These are phyloP conservation scores for Filobasidium wieringae DNA, from an alignment of 768 basidiomycete species.

Conservation along the genomic window DNA sequence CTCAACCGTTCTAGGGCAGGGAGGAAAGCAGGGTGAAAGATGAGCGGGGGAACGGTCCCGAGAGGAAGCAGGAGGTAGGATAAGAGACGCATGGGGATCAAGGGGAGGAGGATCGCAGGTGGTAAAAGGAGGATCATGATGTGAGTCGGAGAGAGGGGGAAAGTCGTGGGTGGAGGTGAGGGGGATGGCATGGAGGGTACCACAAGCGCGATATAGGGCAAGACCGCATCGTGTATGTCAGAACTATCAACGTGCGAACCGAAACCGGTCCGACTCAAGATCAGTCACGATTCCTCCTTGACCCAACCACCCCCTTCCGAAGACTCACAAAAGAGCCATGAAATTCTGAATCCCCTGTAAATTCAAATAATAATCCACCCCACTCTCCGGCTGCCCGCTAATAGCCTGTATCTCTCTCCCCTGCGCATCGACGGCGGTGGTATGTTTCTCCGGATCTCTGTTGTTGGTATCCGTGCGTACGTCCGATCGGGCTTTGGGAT, in stretches of 20 bases:
- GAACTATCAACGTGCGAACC: constrained; percentile 4
- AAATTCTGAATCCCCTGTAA: constrained; percentile 82
- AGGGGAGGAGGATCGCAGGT: constrained; percentile 29
- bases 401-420: constrained; percentile 26
- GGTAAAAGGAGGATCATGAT: constrained; percentile 28
- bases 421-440: constrained; percentile 13
- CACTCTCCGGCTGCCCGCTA: constrained; percentile 47
- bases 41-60: constrained; percentile 25
- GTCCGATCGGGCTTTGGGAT: constrained; percentile 1
- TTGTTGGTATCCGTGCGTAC: not conserved
- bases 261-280: not conserved
- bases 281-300: not conserved
- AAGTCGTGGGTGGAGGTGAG: constrained; percentile 13
- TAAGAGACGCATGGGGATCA: constrained; percentile 21
- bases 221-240: constrained; percentile 13
- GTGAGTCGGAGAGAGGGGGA: constrained; percentile 33
- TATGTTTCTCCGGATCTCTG: not conserved
- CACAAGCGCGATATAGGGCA: constrained; percentile 14
- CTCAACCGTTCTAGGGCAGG: not conserved
- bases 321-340: constrained; percentile 65
- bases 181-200: constrained; percentile 4
- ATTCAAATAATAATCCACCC: constrained; percentile 72
- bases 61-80: constrained; percentile 33
- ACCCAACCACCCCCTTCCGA: not conserved
- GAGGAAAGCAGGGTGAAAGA: constrained; percentile 35